phyloP scores from a whole-genome alignment of 768 basidiomycete species.

The Mycena epipterygia region DNA sequence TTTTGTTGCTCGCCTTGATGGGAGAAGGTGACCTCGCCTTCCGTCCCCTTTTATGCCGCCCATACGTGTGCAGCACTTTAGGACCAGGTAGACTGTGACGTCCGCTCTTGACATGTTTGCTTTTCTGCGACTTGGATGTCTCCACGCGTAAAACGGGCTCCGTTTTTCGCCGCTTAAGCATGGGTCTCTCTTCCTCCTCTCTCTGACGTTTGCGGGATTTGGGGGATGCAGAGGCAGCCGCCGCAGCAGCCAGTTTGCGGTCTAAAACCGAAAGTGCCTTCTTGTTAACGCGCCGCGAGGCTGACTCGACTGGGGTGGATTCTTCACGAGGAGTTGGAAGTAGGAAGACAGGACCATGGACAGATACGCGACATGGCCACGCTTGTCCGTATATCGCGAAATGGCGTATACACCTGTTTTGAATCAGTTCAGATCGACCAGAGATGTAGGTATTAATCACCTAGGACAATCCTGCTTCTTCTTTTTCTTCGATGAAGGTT shows the following conservation, averaged over 20 bases:
- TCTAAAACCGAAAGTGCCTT: conserved; percentile 66
- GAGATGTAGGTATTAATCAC: conserved; percentile 55
- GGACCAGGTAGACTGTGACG: conserved; percentile 26
- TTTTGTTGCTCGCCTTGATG: too few relatives aligned
- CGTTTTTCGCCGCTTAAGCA: conserved; percentile 65
- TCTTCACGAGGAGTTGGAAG: conserved; percentile 67
- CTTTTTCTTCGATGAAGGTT: conserved; percentile 68
- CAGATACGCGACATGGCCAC: conserved; percentile 77
- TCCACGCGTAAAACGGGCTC: conserved; percentile 49
- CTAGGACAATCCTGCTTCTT: conserved; percentile 80
- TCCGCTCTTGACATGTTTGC: conserved; percentile 12
- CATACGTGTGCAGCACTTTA: conserved; percentile 19
- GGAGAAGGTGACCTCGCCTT: conserved; percentile 22
- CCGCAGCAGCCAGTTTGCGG: conserved; percentile 64
- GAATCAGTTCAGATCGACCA: conserved; percentile 24
- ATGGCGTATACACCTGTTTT: conserved; percentile 78
- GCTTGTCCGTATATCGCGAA: conserved; percentile 78
- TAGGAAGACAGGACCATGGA: conserved; percentile 58
- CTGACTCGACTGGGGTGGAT: conserved; percentile 59
- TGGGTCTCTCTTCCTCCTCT: conserved; percentile 51
- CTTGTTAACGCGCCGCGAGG: conserved; percentile 63
- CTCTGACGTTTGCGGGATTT: conserved; percentile 47
- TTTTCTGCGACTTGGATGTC: conserved; percentile 39
- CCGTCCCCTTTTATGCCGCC: conserved; percentile 11
- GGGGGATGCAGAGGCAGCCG: conserved; percentile 45